Evolutionary conservation across 441 rosid genomes (phyloP).

Genomic region (Melastoma candidum): DNA sequence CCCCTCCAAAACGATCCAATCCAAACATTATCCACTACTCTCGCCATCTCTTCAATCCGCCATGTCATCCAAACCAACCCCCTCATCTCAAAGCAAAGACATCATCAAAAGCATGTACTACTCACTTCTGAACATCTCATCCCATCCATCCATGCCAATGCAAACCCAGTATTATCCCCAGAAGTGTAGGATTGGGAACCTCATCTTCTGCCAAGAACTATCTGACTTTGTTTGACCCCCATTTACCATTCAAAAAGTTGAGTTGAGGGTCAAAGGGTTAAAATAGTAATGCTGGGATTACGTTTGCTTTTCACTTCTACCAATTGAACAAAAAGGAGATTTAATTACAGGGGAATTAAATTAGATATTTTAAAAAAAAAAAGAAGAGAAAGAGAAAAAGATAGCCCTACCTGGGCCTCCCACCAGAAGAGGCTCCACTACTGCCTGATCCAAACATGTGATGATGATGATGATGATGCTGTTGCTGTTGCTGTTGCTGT

Average conservation of each 20-base stretch:
- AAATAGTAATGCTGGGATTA: not conserved
- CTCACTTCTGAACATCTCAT: not conserved
- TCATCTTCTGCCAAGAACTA: no score
- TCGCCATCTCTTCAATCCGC: not conserved
- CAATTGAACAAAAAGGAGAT: not conserved
- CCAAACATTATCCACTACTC: conserved; percentile 4
- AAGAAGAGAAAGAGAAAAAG: no score
- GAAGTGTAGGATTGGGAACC: no score
- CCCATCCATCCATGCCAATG: not conserved
- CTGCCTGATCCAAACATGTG: conserved; percentile 26
- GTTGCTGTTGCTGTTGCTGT: not conserved
- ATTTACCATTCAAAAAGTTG: no score
- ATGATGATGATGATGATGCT: conserved; percentile 15
- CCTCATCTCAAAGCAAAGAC: not conserved
- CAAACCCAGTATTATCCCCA: conserved; percentile 2
- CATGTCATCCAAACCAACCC: not conserved
- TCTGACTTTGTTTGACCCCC: no score
- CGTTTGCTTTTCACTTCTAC: not conserved
- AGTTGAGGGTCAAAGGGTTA: no score
- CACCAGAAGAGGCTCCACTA: conserved; percentile 22
- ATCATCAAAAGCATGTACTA: not conserved
- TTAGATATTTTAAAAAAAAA: not conserved
- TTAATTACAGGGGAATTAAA: no score
- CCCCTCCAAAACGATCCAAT: not conserved
- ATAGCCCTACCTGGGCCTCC: conserved; percentile 22